phyloP scores from a whole-genome alignment of 148 eudicot species.

The Talinum fruticosum region DNA sequence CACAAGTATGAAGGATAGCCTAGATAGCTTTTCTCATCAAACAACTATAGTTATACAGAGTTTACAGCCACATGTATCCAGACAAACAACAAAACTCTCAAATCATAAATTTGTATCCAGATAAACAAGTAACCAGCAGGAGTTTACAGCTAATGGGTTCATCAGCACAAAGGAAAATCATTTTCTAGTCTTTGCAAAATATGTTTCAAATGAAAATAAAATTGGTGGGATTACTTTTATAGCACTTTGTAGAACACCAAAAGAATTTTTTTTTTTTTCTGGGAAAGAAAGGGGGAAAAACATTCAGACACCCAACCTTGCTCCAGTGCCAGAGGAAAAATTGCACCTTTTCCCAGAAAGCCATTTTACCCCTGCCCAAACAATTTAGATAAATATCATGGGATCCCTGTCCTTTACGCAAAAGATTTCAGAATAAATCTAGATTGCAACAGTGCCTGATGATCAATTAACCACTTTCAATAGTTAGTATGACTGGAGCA shows the following conservation, averaged over 20 bases:
- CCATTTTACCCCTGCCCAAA: background rate
- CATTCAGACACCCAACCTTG: too few species aligned
- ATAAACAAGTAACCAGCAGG: background rate
- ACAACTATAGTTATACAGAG: background rate
- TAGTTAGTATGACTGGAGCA: background rate
- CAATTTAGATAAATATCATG: background rate
- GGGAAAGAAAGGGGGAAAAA: background rate
- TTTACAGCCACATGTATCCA: background rate
- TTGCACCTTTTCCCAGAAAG: background rate
- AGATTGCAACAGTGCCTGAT: background rate
- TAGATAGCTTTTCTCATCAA: conserved; percentile 2
- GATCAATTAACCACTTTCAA: background rate
- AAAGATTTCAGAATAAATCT: background rate
- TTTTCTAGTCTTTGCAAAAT: background rate
- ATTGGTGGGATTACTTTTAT: background rate
- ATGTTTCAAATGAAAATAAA: background rate
- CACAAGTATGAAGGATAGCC: background rate
- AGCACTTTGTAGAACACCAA: background rate
- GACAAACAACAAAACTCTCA: background rate
- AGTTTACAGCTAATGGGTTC: background rate
- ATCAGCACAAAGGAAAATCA: background rate
- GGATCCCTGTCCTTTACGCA: background rate
- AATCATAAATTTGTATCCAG: background rate
- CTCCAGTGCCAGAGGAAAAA: background rate
- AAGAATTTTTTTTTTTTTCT: background rate